Percentiles rank a stretch among this genome's conserved stretches.
These are phyloP conservation scores for Ogataea thermomethanolica DNA, from an alignment of 805 yeast genomes.

Conservation along the genomic window DNA sequence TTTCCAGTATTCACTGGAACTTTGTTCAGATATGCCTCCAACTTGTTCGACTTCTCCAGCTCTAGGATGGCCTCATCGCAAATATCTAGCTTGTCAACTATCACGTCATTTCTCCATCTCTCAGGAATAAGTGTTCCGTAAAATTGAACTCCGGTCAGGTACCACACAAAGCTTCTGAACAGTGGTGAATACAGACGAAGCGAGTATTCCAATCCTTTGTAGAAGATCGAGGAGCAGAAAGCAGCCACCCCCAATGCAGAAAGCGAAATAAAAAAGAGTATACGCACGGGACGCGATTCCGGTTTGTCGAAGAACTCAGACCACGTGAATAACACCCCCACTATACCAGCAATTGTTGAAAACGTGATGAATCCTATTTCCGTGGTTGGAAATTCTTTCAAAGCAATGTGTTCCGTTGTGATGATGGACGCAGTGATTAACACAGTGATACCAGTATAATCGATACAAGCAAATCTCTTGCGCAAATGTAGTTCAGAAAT, in stretches of 20 bases:
- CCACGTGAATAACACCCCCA: conserved; percentile 85
- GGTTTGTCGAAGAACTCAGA: conserved; percentile 88
- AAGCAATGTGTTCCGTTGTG: conserved; percentile 77
- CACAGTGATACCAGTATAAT: conserved; percentile 90
- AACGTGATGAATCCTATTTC: conserved; percentile 51
- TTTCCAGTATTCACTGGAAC: conserved; percentile 35
- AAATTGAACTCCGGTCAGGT: conserved; percentile 76
- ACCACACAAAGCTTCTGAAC: conserved; percentile 68
- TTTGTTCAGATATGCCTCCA: conserved; percentile 39
- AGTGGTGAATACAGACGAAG: conserved; percentile 62
- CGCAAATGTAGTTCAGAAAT: conserved; percentile 62
- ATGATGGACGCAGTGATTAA: conserved; percentile 86
- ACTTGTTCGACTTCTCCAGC: conserved; percentile 26
- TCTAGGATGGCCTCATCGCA: conserved; percentile 33
- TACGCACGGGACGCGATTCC: conserved; percentile 74
- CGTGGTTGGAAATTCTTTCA: conserved; percentile 54
- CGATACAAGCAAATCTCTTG: conserved; percentile 84
- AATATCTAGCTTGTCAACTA: conserved; percentile 42
- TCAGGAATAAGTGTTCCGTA: conserved; percentile 90
- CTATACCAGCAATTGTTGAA: conserved; percentile 62
- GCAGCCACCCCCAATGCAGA: conserved; percentile 74
- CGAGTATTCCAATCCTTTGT: conserved; percentile 54
- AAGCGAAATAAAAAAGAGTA: conserved; percentile 73
- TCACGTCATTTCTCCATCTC: conserved; percentile 72
- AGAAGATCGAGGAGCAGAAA: conserved; percentile 49